Percentiles rank a stretch among this genome's conserved stretches.
Evolutionary conservation across 768 basidiomycete genomes (phyloP).

Genomic region (Rhizopogon vesiculosus): DNA sequence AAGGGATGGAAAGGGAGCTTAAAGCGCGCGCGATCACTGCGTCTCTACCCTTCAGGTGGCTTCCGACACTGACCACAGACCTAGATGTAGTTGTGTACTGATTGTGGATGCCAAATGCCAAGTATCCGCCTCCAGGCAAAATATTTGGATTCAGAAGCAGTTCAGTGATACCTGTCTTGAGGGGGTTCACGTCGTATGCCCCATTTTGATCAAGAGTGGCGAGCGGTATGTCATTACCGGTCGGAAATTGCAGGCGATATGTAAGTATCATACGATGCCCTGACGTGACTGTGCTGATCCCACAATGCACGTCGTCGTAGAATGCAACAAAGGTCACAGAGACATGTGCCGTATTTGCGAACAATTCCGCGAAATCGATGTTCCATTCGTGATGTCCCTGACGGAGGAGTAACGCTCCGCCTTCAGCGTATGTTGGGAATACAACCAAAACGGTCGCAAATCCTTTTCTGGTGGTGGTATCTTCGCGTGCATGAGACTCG

Average conservation of each 20-base stretch:
- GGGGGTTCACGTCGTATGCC: not conserved
- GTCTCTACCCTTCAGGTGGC: conserved; percentile 1
- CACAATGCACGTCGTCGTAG: conserved; percentile 41
- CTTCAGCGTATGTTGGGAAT: conserved; percentile 42
- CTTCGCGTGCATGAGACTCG: no score
- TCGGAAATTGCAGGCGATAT: conserved; percentile 33
- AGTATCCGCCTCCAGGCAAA: conserved; percentile 33
- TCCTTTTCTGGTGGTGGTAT: conserved; percentile 41
- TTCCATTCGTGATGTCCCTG: conserved; percentile 29
- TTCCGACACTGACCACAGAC: conserved; percentile 7
- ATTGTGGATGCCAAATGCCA: conserved; percentile 37
- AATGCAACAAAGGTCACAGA: conserved; percentile 36
- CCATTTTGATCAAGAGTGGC: not conserved
- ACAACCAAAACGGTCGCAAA: conserved; percentile 50
- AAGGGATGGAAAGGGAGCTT: conserved; percentile 1
- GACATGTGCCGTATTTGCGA: conserved; percentile 3
- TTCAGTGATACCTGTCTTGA: not conserved
- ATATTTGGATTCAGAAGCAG: conserved; percentile 30
- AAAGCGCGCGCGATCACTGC: conserved; percentile 1
- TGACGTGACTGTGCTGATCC: conserved; percentile 34
- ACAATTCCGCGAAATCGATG: conserved; percentile 30
- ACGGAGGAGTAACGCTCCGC: conserved; percentile 38
- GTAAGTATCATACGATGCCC: conserved; percentile 43
- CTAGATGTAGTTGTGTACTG: conserved; percentile 23
- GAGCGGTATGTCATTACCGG: conserved; percentile 34